Conservation (phyloP, 2,329 filamentous ascomycete species). For the Fusarium subglutinans region DNA sequence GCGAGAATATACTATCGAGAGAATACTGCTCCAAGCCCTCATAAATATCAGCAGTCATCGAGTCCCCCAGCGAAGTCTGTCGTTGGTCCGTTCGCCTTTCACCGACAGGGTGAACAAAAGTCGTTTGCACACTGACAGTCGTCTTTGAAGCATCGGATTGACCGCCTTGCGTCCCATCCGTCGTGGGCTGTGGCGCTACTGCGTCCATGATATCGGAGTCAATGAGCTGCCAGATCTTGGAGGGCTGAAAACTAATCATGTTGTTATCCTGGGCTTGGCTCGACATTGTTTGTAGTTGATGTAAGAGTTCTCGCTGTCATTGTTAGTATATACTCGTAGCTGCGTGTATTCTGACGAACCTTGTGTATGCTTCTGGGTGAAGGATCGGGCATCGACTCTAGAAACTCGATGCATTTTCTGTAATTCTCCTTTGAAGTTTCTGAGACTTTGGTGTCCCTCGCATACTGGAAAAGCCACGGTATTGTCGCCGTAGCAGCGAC, state of each 20-base stretch:
- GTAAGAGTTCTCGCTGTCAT: constrained; percentile 6
- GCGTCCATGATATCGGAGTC: constrained; percentile 29
- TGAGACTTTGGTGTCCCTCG: constrained; percentile 26
- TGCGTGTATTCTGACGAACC: not conserved
- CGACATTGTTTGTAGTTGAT: constrained; percentile 30
- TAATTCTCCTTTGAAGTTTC: constrained; percentile 31
- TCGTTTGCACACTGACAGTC: constrained; percentile 26
- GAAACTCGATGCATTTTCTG: constrained; percentile 19
- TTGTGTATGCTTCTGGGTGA: constrained; percentile 20
- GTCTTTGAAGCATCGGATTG: constrained; percentile 20
- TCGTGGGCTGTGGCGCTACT: constrained; percentile 6
- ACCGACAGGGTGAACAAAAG: constrained; percentile 24
- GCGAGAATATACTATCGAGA: constrained; percentile 32
- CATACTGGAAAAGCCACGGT: constrained; percentile 39
- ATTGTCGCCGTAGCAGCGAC: constrained; percentile 37
- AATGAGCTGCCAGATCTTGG: constrained; percentile 32
- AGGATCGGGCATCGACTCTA: constrained; percentile 29
- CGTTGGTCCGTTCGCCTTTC: not conserved
- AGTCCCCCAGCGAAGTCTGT: not conserved
- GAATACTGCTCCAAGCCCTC: constrained; percentile 28
- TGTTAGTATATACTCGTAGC: not conserved
- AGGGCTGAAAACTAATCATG: constrained; percentile 32
- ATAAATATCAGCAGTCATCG: constrained; percentile 6
- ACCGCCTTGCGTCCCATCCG: not conserved
- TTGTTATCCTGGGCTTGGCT: constrained; percentile 29